A percentile compares a stretch with the other conserved stretches of the same genome.
Evolutionary conservation across 2,329 filamentous ascomycete species (phyloP).

Genomic region (Blastomyces parvus): DNA sequence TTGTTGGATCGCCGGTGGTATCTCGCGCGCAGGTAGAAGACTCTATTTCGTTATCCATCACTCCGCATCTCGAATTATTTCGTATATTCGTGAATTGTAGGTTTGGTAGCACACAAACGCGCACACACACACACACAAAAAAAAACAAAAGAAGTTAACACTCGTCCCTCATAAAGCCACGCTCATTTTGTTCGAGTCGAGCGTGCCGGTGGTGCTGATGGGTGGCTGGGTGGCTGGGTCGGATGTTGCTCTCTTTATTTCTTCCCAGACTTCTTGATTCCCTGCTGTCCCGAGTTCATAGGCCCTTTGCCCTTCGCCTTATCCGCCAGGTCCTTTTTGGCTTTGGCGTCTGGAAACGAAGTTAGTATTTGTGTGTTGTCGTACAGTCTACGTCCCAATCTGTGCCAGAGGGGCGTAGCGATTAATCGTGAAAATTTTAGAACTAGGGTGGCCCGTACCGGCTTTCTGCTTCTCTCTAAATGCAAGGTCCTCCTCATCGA

Average conservation of each 20-base stretch:
- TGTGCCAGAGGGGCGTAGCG: not conserved
- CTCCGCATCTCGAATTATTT: not conserved
- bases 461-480: constrained; percentile 75
- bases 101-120: not conserved
- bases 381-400: too few relatives aligned
- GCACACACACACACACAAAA: not conserved
- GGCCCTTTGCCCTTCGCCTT: constrained; percentile 83
- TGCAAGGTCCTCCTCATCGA: constrained; percentile 79
- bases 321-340: constrained; percentile 71
- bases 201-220: not conserved
- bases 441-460: constrained; percentile 47
- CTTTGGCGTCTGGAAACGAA: constrained; percentile 59
- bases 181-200: not conserved
- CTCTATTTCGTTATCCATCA: not conserved
- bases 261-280: constrained; percentile 98
- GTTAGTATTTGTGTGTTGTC: not conserved
- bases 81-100: not conserved
- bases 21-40: not conserved
- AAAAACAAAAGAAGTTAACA: not conserved
- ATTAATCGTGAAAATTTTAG: not conserved
- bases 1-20: not conserved
- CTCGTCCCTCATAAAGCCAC: not conserved
- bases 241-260: constrained; percentile 52
- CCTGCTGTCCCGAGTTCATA: constrained; percentile 70
- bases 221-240: not conserved